phyloP scores from a whole-genome alignment of 345 rosid species.

The Eucalyptus viminalis region DNA sequence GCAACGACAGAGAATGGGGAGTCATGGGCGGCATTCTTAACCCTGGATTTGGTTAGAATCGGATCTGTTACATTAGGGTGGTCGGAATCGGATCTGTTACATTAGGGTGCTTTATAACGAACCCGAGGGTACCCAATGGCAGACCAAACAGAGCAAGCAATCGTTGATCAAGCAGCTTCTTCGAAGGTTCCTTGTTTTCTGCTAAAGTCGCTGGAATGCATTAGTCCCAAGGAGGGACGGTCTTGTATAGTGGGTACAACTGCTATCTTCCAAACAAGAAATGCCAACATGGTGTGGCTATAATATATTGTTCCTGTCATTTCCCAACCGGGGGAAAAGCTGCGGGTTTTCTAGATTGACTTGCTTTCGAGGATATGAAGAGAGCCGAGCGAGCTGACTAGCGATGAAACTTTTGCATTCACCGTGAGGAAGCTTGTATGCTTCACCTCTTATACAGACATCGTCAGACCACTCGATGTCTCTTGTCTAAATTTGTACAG shows the following conservation, averaged over 20 bases:
- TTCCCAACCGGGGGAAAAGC: neutral
- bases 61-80: neutral
- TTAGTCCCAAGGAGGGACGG: neutral
- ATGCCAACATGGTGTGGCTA: neutral
- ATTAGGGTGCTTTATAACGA: neutral
- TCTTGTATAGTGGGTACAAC: neutral
- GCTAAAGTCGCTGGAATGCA: neutral
- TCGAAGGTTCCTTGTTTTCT: neutral
- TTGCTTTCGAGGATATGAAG: neutral
- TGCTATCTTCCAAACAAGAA: neutral
- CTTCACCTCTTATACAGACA: neutral
- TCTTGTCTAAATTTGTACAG: neutral
- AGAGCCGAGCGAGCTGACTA: neutral
- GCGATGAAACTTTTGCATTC: neutral
- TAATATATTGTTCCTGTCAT: neutral
- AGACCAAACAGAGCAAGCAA: neutral
- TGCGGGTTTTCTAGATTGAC: neutral
- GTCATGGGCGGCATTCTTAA: neutral
- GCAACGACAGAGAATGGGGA: neutral
- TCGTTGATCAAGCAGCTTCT: neutral
- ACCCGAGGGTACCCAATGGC: neutral
- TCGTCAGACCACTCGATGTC: neutral
- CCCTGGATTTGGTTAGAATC: neutral
- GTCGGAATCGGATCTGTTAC: neutral
- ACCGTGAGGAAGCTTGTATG: neutral